phyloP scores from a whole-genome alignment of 2,329 filamentous ascomycete species.

The Penicillium decumbens region DNA sequence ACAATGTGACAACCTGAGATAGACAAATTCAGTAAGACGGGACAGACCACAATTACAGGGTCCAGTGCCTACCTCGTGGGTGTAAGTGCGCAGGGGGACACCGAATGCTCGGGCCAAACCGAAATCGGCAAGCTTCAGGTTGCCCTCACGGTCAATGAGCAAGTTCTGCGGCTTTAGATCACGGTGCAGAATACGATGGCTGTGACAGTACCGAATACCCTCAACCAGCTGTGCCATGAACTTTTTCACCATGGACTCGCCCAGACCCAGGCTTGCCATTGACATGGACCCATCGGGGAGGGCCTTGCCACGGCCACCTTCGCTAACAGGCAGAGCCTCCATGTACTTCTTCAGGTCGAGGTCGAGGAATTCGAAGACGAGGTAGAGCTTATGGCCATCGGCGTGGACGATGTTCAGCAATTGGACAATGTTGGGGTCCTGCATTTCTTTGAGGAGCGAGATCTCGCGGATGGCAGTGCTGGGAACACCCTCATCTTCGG shows the following conservation, averaged over 20 bases:
- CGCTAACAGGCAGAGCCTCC: slow-evolving; percentile 78
- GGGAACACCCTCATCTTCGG: slow-evolving; percentile 89
- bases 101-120: slow-evolving; percentile 85
- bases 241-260: slow-evolving; percentile 78
- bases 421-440: slow-evolving; percentile 81
- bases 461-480: slow-evolving; percentile 93
- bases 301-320: slow-evolving; percentile 79
- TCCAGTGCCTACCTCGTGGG: slow-evolving; percentile 62
- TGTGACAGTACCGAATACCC: slow-evolving; percentile 82
- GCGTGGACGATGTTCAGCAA: slow-evolving; percentile 90
- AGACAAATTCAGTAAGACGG: slow-evolving; percentile 8
- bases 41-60: neutral
- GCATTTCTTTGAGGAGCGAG: slow-evolving; percentile 90
- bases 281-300: slow-evolving; percentile 70
- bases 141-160: slow-evolving; percentile 78
- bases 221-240: slow-evolving; percentile 87
- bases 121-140: slow-evolving; percentile 87
- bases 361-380: slow-evolving; percentile 88
- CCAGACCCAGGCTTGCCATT: slow-evolving; percentile 65
- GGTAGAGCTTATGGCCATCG: slow-evolving; percentile 90
- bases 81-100: slow-evolving; percentile 85
- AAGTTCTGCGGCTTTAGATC: slow-evolving; percentile 90
- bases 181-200: slow-evolving; percentile 78
- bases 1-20: slow-evolving; percentile 73
- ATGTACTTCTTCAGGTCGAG: slow-evolving; percentile 94